These are phyloP conservation scores for Mucor plumbeus DNA, from an alignment of 371 early-diverging fungal genomes.

Conservation along the genomic window DNA sequence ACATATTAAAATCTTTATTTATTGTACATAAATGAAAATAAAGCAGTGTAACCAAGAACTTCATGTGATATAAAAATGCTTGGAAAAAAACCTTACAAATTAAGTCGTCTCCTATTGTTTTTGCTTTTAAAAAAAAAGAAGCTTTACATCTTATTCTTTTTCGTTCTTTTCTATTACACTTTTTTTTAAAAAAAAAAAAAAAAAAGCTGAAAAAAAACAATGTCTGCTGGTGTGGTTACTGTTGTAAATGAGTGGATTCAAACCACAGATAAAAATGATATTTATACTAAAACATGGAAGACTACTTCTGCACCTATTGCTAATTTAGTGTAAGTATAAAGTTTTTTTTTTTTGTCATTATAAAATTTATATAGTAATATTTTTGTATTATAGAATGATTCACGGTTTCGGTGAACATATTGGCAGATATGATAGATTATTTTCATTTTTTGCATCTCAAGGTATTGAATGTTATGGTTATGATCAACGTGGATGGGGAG, in stretches of 20 bases:
- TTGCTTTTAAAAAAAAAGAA: background rate
- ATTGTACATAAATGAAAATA: background rate
- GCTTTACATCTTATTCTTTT: constrained; percentile 5
- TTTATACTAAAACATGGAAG: constrained; percentile 60
- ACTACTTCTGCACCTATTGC: constrained; percentile 35
- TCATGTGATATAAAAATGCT: background rate
- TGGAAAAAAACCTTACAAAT: background rate
- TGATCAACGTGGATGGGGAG: constrained; percentile 74
- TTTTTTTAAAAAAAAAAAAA: too few relatives aligned
- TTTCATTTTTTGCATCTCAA: constrained; percentile 53
- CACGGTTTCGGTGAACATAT: constrained; percentile 76
- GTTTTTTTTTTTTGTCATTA: background rate
- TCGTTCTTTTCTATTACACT: constrained; percentile 9
- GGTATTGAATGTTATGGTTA: constrained; percentile 63
- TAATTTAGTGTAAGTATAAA: constrained; percentile 36
- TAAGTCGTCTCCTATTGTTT: background rate
- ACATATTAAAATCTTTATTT: background rate
- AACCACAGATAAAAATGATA: constrained; percentile 34
- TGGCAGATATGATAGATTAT: constrained; percentile 63
- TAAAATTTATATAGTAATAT: background rate
- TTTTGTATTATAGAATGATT: constrained; percentile 51
- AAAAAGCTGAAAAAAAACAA: constrained; percentile 8
- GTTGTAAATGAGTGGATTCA: constrained; percentile 44
- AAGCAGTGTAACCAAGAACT: background rate
- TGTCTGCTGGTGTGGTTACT: constrained; percentile 14